Conservation (phyloP, 1,284 basidiomycete genomes). For the Coniferiporia weirii region DNA sequence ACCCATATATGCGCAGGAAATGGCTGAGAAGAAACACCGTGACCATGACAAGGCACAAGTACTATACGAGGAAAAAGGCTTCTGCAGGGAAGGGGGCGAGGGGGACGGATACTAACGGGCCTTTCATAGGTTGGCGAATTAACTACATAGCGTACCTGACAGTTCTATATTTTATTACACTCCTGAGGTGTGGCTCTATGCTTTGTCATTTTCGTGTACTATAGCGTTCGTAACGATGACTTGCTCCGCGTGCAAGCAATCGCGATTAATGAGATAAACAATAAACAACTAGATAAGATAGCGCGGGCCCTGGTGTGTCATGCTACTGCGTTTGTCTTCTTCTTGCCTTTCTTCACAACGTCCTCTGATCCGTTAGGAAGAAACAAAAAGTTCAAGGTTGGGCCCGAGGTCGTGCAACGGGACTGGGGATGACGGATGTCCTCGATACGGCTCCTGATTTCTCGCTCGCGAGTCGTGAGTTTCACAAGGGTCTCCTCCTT, state of each 20-base stretch:
- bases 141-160: too few species aligned
- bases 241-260: not conserved
- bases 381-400: constrained; percentile 25
- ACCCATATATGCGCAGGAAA: constrained; percentile 67
- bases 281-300: not conserved
- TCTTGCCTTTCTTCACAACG: constrained; percentile 43
- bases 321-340: not conserved
- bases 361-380: constrained; percentile 45
- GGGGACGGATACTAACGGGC: constrained; percentile 75
- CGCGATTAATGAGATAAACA: not conserved
- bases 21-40: constrained; percentile 59
- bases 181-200: not conserved
- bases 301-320: not conserved
- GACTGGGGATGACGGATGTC: constrained; percentile 55
- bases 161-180: not conserved
- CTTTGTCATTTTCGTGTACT: not conserved
- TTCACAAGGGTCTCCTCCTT: constrained; percentile 57
- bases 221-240: not conserved
- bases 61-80: constrained; percentile 73
- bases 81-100: constrained; percentile 85
- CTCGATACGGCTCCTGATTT: constrained; percentile 67
- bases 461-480: constrained; percentile 65
- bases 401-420: constrained; percentile 25
- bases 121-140: too few species aligned
- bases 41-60: constrained; percentile 74